Conservation (phyloP, 2,329 filamentous ascomycete genomes). For the Magnaporthiopsis poae region DNA sequence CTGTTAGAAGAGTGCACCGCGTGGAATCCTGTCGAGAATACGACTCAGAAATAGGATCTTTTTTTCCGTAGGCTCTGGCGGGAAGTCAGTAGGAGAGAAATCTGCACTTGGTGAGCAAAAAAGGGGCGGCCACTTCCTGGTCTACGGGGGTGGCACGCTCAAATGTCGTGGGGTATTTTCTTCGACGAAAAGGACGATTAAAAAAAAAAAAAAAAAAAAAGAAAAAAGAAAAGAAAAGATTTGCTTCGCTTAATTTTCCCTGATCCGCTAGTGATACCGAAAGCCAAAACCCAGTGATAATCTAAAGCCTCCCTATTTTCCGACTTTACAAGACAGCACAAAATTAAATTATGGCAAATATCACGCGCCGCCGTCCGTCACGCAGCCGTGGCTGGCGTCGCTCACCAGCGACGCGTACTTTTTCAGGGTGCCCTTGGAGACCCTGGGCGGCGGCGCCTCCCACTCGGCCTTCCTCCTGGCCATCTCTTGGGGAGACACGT, state of each 20-base stretch:
- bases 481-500: conserved; percentile 58
- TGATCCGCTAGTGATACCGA: not conserved
- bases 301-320: not conserved
- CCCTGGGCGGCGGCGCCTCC: conserved; percentile 50
- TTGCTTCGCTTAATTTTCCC: not conserved
- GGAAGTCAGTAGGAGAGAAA: not conserved
- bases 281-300: not conserved
- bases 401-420: conserved; percentile 58
- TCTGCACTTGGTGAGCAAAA: not conserved
- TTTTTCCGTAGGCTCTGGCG: not conserved
- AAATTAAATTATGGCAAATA: not conserved
- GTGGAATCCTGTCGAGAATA: not conserved
- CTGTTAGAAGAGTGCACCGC: not conserved
- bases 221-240: not conserved
- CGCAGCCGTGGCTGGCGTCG: conserved; percentile 49
- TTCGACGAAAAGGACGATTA: too few species aligned
- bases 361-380: conserved; percentile 36
- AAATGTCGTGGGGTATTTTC: too few species aligned
- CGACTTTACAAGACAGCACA: not conserved
- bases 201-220: too few species aligned
- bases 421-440: conserved; percentile 54
- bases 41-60: not conserved
- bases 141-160: not conserved
- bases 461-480: conserved; percentile 47
- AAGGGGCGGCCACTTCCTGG: not conserved